Evolutionary conservation across 257 asterid species (phyloP), one percentile per base, ranked within the genome.

Genomic region (Nicotiana obtusifolia): DNA sequence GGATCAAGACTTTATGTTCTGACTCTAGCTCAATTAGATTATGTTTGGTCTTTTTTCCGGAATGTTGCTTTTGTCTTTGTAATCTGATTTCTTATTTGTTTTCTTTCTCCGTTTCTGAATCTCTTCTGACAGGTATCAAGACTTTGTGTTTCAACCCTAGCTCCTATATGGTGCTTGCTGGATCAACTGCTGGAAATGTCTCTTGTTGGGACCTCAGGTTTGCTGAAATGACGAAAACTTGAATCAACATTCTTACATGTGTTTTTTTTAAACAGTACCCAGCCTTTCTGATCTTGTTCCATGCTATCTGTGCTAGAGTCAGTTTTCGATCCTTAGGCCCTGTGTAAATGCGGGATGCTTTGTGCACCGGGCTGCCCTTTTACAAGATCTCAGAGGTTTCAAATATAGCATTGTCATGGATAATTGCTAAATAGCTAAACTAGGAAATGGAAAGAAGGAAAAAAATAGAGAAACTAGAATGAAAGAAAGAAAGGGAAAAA

Each of bases 151-250:
- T 87, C 81, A 91, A 90, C 84, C 92, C 96, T 82, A 81, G 87
- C 86, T 91, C 98, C 64, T 56, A 89, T 81, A 79, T 85, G 79
- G 86, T 95, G 49, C 92, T 94, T 84, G 87, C 98, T 67, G 98
- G 98, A 88, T 91, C 97, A 77, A 92, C 91, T 80, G 88, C 91
- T 31, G 99, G 99, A 10, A 82, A 88, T 83, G 94, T 89, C 83
- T 92, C 93, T 83, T 92, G 98, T 84, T 95, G 97, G 97, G 98
- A 95, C 87, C 81, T 95, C 64, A 92, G 98, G 99, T 93, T 88
- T 64, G 85, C 85, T 15, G 61, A 37, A 80, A 26, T 62, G 31
- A 31, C 35, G 44, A 41, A 71, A 44, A 41, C 14, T 0, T 71
- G 59, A 71, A 44, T 33, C 60, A 24, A 44, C 57, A 69, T 41